Conservation (phyloP, 495 filamentous ascomycete genomes). For the Hyaloscypha variabilis region DNA sequence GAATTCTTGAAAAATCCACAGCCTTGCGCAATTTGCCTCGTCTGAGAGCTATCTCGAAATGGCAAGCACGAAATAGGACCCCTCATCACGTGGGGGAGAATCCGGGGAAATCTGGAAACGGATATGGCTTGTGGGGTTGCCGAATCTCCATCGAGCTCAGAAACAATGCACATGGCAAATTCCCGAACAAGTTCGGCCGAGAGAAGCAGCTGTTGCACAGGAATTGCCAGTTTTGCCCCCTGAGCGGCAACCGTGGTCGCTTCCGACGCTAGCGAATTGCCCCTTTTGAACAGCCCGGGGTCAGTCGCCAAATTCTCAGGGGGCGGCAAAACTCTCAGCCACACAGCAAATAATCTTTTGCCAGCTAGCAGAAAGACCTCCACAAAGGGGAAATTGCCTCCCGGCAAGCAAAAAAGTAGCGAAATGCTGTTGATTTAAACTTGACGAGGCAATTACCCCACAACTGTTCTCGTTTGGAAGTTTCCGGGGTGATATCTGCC, state of each 20-base stretch:
- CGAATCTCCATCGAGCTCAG: neutral
- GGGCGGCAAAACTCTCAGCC: neutral
- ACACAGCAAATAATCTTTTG: neutral
- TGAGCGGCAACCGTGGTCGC: neutral
- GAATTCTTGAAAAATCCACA: constrained; percentile 3
- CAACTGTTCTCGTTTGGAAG: neutral
- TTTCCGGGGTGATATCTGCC: neutral
- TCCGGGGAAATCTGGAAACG: neutral
- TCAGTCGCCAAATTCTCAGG: neutral
- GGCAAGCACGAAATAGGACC: neutral
- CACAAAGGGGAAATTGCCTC: neutral
- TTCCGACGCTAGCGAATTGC: neutral
- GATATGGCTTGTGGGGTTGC: neutral
- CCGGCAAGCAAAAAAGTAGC: neutral
- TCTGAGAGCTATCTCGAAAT: neutral
- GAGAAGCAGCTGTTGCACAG: neutral
- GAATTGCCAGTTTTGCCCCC: neutral
- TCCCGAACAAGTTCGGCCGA: neutral
- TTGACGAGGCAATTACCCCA: neutral
- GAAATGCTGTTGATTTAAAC: neutral
- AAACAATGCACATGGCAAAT: neutral
- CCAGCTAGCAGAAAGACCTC: neutral
- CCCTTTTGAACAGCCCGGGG: neutral
- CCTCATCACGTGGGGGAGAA: neutral
- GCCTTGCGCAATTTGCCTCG: neutral